phyloP scores from a whole-genome alignment of 1,139 yeast species.

The Saccharomycopsis phalli region DNA sequence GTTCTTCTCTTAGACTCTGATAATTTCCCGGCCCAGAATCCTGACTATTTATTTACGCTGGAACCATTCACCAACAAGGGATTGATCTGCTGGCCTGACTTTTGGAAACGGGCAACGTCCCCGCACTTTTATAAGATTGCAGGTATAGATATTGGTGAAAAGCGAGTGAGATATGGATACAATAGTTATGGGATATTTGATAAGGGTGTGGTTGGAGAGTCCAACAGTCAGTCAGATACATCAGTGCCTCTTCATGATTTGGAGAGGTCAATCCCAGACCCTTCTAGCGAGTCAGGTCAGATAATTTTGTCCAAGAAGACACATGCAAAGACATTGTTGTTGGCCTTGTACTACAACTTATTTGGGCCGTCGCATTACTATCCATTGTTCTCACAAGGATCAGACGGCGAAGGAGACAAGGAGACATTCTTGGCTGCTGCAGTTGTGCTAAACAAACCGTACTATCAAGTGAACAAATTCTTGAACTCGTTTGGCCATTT shows the following conservation, averaged over 20 bases:
- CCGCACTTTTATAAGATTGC: constrained; percentile 49
- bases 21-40: constrained; percentile 52
- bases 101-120: constrained; percentile 53
- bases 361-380: constrained; percentile 74
- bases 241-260: constrained; percentile 63
- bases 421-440: constrained; percentile 84
- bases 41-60: constrained; percentile 45
- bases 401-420: constrained; percentile 87
- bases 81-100: constrained; percentile 64
- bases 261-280: constrained; percentile 68
- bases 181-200: constrained; percentile 26
- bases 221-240: too few species aligned
- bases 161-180: constrained; percentile 35
- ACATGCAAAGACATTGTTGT: constrained; percentile 55
- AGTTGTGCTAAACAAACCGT: constrained; percentile 47
- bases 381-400: constrained; percentile 78
- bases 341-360: constrained; percentile 69
- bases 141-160: constrained; percentile 35
- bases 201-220: constrained; percentile 22
- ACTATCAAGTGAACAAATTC: constrained; percentile 59
- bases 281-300: constrained; percentile 79
- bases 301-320: constrained; percentile 55
- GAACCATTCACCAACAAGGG: constrained; percentile 49
- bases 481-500: constrained; percentile 48
- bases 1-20: constrained; percentile 74